These are phyloP conservation scores for Wickerhamiella occidentalis DNA, from an alignment of 805 yeast genomes.

Conservation along the genomic window DNA sequence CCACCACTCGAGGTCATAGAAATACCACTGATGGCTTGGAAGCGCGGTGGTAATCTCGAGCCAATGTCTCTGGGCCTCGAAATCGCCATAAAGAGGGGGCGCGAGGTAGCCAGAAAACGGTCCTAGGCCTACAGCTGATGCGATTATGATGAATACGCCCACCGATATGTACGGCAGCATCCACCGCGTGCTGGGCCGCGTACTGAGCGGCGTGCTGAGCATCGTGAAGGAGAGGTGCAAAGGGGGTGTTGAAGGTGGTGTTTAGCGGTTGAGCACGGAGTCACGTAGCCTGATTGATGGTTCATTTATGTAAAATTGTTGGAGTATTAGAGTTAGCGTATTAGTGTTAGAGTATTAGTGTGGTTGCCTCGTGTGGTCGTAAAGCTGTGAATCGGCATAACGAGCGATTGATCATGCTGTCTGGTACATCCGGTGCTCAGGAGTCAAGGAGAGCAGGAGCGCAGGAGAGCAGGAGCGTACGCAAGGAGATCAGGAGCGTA, in stretches of 20 bases:
- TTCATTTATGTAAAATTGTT: too few species aligned
- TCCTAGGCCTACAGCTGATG: constrained; percentile 83
- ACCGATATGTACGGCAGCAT: constrained; percentile 57
- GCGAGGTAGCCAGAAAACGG: constrained; percentile 61
- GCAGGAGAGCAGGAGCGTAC: too few species aligned
- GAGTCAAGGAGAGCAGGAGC: too few species aligned
- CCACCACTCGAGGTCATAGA: constrained; percentile 84
- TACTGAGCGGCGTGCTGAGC: neutral
- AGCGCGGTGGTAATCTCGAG: constrained; percentile 74
- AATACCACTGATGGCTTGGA: constrained; percentile 74
- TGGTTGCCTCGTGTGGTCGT: too few species aligned
- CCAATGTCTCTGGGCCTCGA: constrained; percentile 98
- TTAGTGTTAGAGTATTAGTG: too few species aligned
- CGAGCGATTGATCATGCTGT: too few species aligned
- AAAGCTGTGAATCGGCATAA: too few species aligned
- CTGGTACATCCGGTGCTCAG: too few species aligned
- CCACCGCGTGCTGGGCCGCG: constrained; percentile 66
- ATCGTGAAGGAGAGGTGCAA: neutral
- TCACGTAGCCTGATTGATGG: too few species aligned
- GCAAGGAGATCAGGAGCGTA: too few species aligned
- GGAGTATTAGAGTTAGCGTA: too few species aligned
- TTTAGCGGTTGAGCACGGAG: constrained; percentile 9
- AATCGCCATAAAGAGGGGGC: constrained; percentile 86
- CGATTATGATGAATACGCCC: constrained; percentile 53
- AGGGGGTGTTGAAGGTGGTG: too few species aligned